A percentile compares a stretch with the other conserved stretches of the same genome.
Evolutionary conservation across 345 rosid genomes (phyloP).

Genomic region (Pistacia atlantica): DNA sequence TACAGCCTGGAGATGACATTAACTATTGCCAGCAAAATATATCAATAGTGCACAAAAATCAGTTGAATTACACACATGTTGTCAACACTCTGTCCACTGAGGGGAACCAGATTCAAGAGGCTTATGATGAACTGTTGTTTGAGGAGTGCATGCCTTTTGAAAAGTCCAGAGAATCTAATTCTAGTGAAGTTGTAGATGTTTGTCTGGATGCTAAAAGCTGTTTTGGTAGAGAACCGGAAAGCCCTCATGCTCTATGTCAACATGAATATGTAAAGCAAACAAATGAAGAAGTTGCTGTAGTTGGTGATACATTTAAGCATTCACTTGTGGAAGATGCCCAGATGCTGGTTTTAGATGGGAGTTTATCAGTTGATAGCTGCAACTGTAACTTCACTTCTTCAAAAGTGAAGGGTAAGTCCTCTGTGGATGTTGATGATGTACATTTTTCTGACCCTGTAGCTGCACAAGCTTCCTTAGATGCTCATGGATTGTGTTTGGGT

Average conservation of each 20-base stretch:
- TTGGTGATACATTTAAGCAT: conserved; percentile 10
- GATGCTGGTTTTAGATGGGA: conserved; percentile 17
- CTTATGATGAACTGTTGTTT: conserved; percentile 19
- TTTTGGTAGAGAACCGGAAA: conserved; percentile 22
- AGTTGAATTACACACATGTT: conserved; percentile 12
- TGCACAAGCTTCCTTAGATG: background rate
- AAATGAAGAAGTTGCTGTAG: conserved; percentile 24
- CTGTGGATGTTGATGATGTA: conserved; percentile 29
- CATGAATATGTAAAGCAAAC: conserved; percentile 27
- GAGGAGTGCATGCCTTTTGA: conserved; percentile 22
- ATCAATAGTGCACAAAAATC: conserved; percentile 21
- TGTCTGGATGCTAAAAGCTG: conserved; percentile 13
- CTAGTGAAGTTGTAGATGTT: conserved; percentile 19
- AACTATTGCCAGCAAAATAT: conserved; percentile 21
- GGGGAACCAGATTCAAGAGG: conserved; percentile 27
- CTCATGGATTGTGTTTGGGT: too few species aligned
- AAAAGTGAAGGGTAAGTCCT: conserved; percentile 26
- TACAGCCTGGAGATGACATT: conserved; percentile 27
- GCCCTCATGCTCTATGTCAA: conserved; percentile 20
- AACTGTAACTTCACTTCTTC: conserved; percentile 12
- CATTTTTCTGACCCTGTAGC: conserved; percentile 22
- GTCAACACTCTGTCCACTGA: conserved; percentile 23
- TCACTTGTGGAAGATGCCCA: conserved; percentile 12
- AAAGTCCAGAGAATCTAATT: conserved; percentile 20
- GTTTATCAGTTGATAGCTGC: conserved; percentile 13